These are phyloP conservation scores for Ceratocystis colombiana DNA, from an alignment of 2,329 filamentous ascomycete genomes.

Conservation along the genomic window DNA sequence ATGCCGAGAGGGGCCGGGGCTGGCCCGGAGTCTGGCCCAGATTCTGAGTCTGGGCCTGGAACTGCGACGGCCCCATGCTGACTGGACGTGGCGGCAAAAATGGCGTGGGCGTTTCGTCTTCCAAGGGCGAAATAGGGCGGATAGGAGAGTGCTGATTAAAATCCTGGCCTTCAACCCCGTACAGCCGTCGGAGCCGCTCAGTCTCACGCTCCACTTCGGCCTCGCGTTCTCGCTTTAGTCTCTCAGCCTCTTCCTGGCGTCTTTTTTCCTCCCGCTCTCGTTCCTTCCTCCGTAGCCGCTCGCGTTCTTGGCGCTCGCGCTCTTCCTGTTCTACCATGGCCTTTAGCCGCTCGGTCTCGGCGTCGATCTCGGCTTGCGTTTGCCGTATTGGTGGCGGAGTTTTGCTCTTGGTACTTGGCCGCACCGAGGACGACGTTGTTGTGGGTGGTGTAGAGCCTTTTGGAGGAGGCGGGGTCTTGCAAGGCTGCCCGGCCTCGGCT, in stretches of 20 bases:
- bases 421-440: conserved; percentile 38
- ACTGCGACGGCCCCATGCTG: conserved; percentile 30
- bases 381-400: conserved; percentile 31
- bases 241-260: conserved; percentile 26
- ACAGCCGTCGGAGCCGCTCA: conserved; percentile 60
- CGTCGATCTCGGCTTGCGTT: conserved; percentile 46
- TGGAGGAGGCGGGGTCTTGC: conserved; percentile 4
- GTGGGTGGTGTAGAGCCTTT: conserved; percentile 21
- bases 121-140: conserved; percentile 27
- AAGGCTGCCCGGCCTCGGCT: not conserved
- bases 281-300: conserved; percentile 31
- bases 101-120: conserved; percentile 20
- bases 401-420: conserved; percentile 35
- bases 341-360: conserved; percentile 65
- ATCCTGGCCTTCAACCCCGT: conserved; percentile 47
- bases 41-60: conserved; percentile 17
- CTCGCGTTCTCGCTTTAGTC: conserved; percentile 58
- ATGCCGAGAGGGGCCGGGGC: conserved; percentile 30
- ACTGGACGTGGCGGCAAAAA: conserved; percentile 38
- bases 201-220: conserved; percentile 71
- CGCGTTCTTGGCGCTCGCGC: conserved; percentile 46
- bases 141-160: conserved; percentile 28
- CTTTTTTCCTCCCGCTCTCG: conserved; percentile 38
- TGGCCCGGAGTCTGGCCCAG: conserved; percentile 19
- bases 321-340: conserved; percentile 46